Percentiles rank a stretch among this genome's conserved stretches.
phyloP scores from a whole-genome alignment of 805 yeast genomes.

The Teunomyces gatunensis region DNA sequence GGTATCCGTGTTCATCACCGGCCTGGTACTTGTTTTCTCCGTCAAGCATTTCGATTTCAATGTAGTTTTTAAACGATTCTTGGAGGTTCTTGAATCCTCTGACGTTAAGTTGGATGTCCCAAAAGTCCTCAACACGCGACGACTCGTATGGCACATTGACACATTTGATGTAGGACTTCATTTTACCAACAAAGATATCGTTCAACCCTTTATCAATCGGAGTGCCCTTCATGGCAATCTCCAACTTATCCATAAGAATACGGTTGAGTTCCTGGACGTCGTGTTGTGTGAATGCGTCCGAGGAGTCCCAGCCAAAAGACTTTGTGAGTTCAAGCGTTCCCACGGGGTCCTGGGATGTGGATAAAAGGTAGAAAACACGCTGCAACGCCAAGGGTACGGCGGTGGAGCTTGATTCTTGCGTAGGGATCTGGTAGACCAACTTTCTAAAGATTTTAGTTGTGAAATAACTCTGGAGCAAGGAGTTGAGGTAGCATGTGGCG shows the following conservation, averaged over 20 bases:
- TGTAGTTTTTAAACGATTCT: slow-evolving; percentile 80
- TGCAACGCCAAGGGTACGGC: slow-evolving; percentile 81
- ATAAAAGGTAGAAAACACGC: slow-evolving; percentile 77
- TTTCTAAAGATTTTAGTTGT: slow-evolving; percentile 80
- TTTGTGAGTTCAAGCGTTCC: slow-evolving; percentile 84
- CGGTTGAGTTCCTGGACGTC: slow-evolving; percentile 97
- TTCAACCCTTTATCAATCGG: slow-evolving; percentile 55
- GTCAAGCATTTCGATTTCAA: slow-evolving; percentile 81
- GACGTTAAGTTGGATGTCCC: slow-evolving; percentile 97
- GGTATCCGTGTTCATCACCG: slow-evolving; percentile 77
- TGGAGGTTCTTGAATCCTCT: slow-evolving; percentile 71
- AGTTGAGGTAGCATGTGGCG: slow-evolving; percentile 95
- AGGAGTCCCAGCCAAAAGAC: slow-evolving; percentile 96
- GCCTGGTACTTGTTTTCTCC: slow-evolving; percentile 98
- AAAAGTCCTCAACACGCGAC: slow-evolving; percentile 86
- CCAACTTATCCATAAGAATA: slow-evolving; percentile 91
- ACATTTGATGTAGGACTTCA: slow-evolving; percentile 93
- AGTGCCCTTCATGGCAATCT: slow-evolving; percentile 87
- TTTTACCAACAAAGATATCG: slow-evolving; percentile 90
- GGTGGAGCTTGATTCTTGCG: slow-evolving; percentile 46
- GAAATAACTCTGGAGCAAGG: slow-evolving; percentile 84
- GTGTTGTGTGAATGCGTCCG: slow-evolving; percentile 95
- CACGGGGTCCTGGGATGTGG: slow-evolving; percentile 70
- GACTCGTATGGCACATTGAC: slow-evolving; percentile 91
- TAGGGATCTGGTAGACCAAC: slow-evolving; percentile 87